A percentile compares a stretch with the other conserved stretches of the same genome.
These are phyloP conservation scores for Eremothecium cymbalariae DNA, from an alignment of 1,139 yeast species.

Conservation along the genomic window DNA sequence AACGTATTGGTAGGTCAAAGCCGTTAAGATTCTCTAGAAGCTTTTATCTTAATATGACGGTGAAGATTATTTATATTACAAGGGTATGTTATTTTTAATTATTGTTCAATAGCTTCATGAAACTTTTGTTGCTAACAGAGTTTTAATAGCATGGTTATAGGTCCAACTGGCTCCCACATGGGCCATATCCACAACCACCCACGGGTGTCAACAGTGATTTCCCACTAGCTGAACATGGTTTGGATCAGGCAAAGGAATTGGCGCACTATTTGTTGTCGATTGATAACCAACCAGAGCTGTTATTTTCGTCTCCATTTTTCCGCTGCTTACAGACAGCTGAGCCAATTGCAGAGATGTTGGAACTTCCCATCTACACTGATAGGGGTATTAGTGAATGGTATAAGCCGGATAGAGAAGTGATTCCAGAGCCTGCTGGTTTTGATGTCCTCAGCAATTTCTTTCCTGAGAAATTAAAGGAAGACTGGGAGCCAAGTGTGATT, in stretches of 20 bases:
- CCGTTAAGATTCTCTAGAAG: too few relatives aligned
- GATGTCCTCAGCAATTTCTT: conserved; percentile 44
- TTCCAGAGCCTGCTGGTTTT: conserved; percentile 54
- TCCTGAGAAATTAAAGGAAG: conserved; percentile 37
- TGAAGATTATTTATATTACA: conserved; percentile 36
- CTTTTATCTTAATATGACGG: conserved; percentile 23
- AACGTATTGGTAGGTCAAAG: too few relatives aligned
- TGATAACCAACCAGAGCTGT: conserved; percentile 49
- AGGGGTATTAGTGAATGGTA: conserved; percentile 72
- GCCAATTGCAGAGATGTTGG: conserved; percentile 52
- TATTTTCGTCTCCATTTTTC: conserved; percentile 78
- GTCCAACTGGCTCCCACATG: conserved; percentile 69
- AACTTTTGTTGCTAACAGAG: too few relatives aligned
- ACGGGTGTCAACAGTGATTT: conserved; percentile 82
- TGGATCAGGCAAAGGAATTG: conserved; percentile 67
- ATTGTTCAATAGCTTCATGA: neutral
- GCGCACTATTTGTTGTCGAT: conserved; percentile 44
- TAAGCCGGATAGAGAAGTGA: conserved; percentile 43
- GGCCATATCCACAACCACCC: conserved; percentile 64
- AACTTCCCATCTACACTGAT: conserved; percentile 53
- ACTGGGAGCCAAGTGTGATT: conserved; percentile 44
- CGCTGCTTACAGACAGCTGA: conserved; percentile 79
- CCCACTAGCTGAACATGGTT: conserved; percentile 70
- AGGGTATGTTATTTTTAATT: conserved; percentile 25
- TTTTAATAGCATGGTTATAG: conserved; percentile 72